Base-by-base conservation (phyloP, 192 early-diverging fungal genomes). In the Phlyctochytrium bullatum region DNA sequence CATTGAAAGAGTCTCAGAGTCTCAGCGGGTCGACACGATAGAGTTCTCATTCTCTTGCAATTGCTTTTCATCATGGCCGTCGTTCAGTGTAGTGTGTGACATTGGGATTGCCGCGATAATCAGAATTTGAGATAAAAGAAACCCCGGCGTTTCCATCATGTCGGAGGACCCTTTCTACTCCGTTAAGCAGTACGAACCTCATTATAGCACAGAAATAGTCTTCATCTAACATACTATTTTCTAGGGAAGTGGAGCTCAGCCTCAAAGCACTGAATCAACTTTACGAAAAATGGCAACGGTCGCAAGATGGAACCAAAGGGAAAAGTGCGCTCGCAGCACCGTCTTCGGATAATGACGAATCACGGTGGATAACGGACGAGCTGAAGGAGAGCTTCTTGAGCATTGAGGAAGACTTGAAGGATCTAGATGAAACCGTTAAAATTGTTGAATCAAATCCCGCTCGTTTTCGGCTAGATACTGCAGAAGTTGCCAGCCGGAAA, bases 401-500 rank as follows among this genome's bases (percentile, higher is more conserved):
- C 61, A 80, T 80, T 51, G 69, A 60, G 30, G 76, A 56, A 50
- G 82, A 83, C 53, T 30, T 81, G 36, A 58, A 65, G 28, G 82
- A 80, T 30, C 62, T 83, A 25, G 69, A 74, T 12, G 79, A 78
- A 50, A 75, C 82, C 1, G 75, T 84, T 3, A 59, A 40, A 33
- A 76, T 79, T n/a, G 79, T 77, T 2, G 74, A 73, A 34, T 14
- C 64, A 35, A 78, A 82, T 63, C 83, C 83, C 16, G 61, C 54
- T 3, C 54, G 72, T 50, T 84, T 84, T 64, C 25, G 59, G 62
- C 47, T 82, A 28, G 75, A 69, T 40, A n/a, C 54, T 27, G 59
- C 54, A 24, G 74, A 81, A 32, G 73, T 84, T 1, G 50, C 56
- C 0, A 54, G 68, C 36, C 65, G 83, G n/a, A 78, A 69, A 52